Conservation (phyloP, 371 early-diverging fungal species). For the Mortierella sp. region DNA sequence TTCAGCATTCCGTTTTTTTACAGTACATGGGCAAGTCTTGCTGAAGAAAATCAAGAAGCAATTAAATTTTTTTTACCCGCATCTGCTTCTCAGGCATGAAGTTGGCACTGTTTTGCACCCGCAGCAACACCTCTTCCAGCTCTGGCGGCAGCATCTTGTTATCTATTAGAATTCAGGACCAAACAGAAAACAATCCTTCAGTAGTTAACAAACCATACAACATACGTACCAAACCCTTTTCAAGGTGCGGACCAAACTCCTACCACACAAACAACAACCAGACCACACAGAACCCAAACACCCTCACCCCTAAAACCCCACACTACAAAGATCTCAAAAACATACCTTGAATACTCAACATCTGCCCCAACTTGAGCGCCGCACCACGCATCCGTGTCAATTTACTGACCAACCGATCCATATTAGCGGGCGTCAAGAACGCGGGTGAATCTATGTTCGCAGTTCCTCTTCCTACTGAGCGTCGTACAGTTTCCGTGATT, state of each 20-base stretch:
- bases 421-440: slow-evolving; percentile 83
- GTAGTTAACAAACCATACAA: background rate
- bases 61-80: slow-evolving; percentile 58
- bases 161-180: slow-evolving; percentile 47
- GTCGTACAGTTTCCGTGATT: slow-evolving; percentile 76
- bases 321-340: too few relatives aligned
- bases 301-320: background rate
- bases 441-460: slow-evolving; percentile 55
- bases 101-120: slow-evolving; percentile 96
- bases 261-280: background rate
- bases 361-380: slow-evolving; percentile 97
- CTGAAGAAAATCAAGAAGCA: background rate
- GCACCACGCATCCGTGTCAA: slow-evolving; percentile 97
- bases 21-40: background rate
- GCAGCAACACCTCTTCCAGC: slow-evolving; percentile 83
- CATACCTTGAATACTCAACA: slow-evolving; percentile 94
- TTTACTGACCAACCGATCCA: slow-evolving; percentile 88
- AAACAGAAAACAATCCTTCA: background rate
- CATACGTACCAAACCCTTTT: too few relatives aligned
- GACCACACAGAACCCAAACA: background rate
- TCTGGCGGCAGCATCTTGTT: slow-evolving; percentile 81
- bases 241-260: background rate
- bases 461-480: slow-evolving; percentile 68
- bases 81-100: slow-evolving; percentile 94
- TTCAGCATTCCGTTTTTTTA: background rate